Evolutionary conservation across 805 yeast genomes (phyloP), one percentile per base, ranked within the genome.

Genomic region (Yarrowia keelungensis): DNA sequence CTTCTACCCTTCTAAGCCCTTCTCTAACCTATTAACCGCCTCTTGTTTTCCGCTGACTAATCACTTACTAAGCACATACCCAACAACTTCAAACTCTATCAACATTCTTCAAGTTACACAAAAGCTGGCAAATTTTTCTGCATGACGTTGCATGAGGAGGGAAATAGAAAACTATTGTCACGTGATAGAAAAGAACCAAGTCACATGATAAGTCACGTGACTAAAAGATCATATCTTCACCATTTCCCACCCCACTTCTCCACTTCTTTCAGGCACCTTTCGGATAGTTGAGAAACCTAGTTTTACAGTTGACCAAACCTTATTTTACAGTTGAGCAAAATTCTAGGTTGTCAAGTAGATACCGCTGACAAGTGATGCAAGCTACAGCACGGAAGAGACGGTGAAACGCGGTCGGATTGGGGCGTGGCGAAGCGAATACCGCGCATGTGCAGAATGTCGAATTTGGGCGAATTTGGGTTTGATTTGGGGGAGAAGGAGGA

Each of bases 341-440:
- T 11, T 15, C 12, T 9, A 49, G 19, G 14, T 14, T 49, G 38
- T 49, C 53, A 49, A 49, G 38, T n/a, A 32, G 26, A n/a, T 35
- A 12, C 54, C 19, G 22, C 39, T 50, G 39, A 15, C 43, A 19
- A 3, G 58, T 11, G 19, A 11, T 53, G 58, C 58, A 53, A 36
- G 43, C 10, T 38, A 16, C 7, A 7, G 58, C 58, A 38, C 19
- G 38, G 43, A 38, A 53, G 32, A 16, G 19, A 2, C n/a, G n/a
- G 1, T 15, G 9, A 8, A 14, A 42, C 46, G 46, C 46, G 32
- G 36, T 32, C 54, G 32, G 39, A 51, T 51, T 51, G 9, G 41
- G 56, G 26, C 16, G n/a, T 35, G 10, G n/a, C 15, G 26, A 51
- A 51, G 56, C 56, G 56, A 51, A 36, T 16, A 51, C 38, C 42